phyloP scores from a whole-genome alignment of 176 grass and related monocot genomes.

The Chrysopogon serrulatus region DNA sequence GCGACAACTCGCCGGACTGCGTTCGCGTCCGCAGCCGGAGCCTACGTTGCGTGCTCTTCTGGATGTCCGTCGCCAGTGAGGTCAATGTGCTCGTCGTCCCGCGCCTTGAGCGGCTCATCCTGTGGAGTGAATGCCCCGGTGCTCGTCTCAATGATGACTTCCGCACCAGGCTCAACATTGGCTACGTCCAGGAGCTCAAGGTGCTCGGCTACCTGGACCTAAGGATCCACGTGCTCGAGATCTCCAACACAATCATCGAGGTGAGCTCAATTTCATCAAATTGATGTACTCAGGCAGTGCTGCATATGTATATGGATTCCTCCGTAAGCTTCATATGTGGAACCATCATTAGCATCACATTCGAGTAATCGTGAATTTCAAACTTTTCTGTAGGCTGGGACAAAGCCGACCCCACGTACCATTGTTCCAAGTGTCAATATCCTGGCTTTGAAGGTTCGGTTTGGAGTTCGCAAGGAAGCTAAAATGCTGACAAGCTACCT shows the following conservation, averaged over 20 bases:
- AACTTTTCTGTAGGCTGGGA: background rate
- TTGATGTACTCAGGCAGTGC: background rate
- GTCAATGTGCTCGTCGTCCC: background rate
- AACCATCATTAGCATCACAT: background rate
- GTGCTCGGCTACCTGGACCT: conserved; percentile 29
- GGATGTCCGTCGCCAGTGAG: background rate
- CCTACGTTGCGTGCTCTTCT: conserved; percentile 19
- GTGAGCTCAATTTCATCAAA: background rate
- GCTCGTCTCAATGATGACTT: background rate
- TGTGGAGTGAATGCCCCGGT: background rate
- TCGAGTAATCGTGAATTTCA: background rate
- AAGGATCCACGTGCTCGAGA: conserved; percentile 10
- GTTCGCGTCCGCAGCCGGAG: conserved; percentile 9
- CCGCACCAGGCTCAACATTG: conserved; percentile 21
- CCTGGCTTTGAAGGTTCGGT: conserved; percentile 17
- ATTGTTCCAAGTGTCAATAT: conserved; percentile 18
- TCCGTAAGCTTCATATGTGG: background rate
- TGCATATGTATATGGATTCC: background rate
- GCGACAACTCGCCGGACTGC: background rate
- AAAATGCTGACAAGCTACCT: conserved; percentile 14
- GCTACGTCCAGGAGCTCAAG: background rate
- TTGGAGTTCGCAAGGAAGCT: background rate
- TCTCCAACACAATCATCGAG: conserved; percentile 22
- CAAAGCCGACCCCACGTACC: background rate
- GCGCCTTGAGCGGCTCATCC: conserved; percentile 27